Percentiles rank a stretch among this genome's conserved stretches.
Evolutionary conservation across 345 rosid species (phyloP).

Genomic region (Orychophragmus violaceus): DNA sequence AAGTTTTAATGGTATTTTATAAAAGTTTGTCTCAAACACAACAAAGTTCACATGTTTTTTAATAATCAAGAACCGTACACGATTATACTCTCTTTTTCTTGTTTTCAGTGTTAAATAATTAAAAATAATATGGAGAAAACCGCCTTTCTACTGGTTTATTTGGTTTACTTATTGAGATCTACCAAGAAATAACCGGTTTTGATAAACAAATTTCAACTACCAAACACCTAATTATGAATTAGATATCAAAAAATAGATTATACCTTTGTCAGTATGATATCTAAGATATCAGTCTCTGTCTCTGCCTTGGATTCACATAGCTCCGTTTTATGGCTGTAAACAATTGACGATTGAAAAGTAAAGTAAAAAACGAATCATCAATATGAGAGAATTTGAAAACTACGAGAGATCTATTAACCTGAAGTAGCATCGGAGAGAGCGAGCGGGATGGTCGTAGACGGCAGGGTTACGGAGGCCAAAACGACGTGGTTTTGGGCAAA

Average conservation of each 20-base stretch:
- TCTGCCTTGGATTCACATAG: slow-evolving; percentile 55
- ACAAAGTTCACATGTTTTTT: slow-evolving; percentile 17
- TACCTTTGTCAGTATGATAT: slow-evolving; percentile 80
- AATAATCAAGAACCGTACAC: slow-evolving; percentile 20
- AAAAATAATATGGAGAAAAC: background rate
- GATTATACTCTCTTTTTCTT: background rate
- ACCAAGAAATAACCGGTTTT: slow-evolving; percentile 18
- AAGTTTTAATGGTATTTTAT: too few relatives aligned
- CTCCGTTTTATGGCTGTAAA: slow-evolving; percentile 57
- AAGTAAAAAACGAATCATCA: background rate
- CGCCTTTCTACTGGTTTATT: slow-evolving; percentile 6
- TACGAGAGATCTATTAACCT: slow-evolving; percentile 31
- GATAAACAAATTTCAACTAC: slow-evolving; percentile 25
- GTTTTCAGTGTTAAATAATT: background rate
- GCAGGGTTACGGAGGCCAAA: slow-evolving; percentile 30
- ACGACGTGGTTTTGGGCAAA: slow-evolving; percentile 88
- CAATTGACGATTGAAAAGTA: background rate
- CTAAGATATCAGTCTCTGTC: slow-evolving; percentile 65
- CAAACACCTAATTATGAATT: background rate
- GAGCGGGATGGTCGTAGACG: slow-evolving; percentile 34
- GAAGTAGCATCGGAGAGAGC: slow-evolving; percentile 58
- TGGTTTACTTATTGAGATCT: background rate
- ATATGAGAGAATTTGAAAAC: too few relatives aligned
- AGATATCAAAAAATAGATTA: background rate
- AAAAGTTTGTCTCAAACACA: background rate